Conservation (phyloP, 345 rosid species). For the Gynandropsis gynandra region DNA sequence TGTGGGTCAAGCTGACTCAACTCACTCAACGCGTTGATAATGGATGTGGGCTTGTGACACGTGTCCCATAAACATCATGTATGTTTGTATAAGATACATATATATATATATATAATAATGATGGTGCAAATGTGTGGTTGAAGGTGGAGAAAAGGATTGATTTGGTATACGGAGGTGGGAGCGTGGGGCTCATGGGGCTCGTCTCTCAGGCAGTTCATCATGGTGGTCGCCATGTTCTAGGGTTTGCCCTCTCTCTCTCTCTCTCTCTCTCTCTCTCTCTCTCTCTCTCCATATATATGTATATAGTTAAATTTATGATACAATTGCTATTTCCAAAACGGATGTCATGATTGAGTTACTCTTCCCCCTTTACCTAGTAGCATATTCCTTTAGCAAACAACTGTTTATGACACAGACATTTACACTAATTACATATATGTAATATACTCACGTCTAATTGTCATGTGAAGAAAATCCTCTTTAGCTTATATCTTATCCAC, state of each 20-base stretch:
- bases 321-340: slow-evolving; percentile 23
- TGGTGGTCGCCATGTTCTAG: slow-evolving; percentile 98
- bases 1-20: background rate
- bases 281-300: slow-evolving; percentile 5
- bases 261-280: slow-evolving; percentile 20
- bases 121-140: slow-evolving; percentile 34
- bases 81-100: slow-evolving; percentile 22
- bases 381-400: slow-evolving; percentile 4
- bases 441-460: too few relatives aligned
- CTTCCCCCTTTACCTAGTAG: too few relatives aligned
- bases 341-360: too few relatives aligned
- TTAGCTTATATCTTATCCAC: too few relatives aligned
- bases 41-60: slow-evolving; percentile 29
- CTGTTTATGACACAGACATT: slow-evolving; percentile 1
- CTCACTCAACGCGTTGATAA: slow-evolving; percentile 1
- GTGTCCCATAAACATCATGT: slow-evolving; percentile 45
- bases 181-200: slow-evolving; percentile 98
- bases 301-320: slow-evolving; percentile 17
- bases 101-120: slow-evolving; percentile 5
- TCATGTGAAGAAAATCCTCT: too few relatives aligned
- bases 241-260: slow-evolving; percentile 49
- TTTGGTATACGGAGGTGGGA: slow-evolving; percentile 95
- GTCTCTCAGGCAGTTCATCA: slow-evolving; percentile 97
- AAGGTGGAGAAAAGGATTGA: slow-evolving; percentile 94
- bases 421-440: too few relatives aligned